Evolutionary conservation across 2,329 filamentous ascomycete genomes (phyloP), one percentile per base, ranked within the genome.

Genomic region (Myriosclerotinia curreyana): DNA sequence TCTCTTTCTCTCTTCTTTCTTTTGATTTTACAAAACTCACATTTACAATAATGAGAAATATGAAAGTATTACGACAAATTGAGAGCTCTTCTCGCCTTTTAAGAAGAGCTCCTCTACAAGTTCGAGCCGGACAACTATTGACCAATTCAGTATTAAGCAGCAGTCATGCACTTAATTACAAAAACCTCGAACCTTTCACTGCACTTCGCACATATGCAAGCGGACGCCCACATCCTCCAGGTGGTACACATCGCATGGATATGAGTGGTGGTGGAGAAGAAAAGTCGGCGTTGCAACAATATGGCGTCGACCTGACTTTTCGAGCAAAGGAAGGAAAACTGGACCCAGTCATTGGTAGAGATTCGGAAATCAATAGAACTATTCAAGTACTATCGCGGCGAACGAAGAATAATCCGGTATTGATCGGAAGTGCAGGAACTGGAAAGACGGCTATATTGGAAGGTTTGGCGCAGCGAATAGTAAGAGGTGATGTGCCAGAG

Each of bases 401-500:
- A 66, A 98, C 95, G 9, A 98, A 98, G 77, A 98, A 97, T 71
- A 75, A 75, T 42, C 94, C 94, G 0, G 93, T 97, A 0, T 79
- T 97, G n/a, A 96, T 97, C 65, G 94, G 94, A 67, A 88, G 87
- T 60, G 94, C 73, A 52, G 74, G 93, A 69, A 96, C 92, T 0
- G 94, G 94, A 66, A 98, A 98, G 79, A 98, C 94, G 7, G 93
- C 94, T 1, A 91, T 97, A 60, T 79, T 97, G 3, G 94, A 98
- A 77, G 94, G 94, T 1, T 80, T 98, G 48, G 93, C 94, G 12
- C 85, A 95, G 73, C 84, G 95, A 48, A 98, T 99, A 69, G 90
- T 97, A 1, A 84, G 88, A 68, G 94, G 94, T 2, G 94, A 97
- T 77, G 93, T 98, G 0, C 94, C 95, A 0, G 95, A 98, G 77